phyloP scores from a whole-genome alignment of 2,329 filamentous ascomycete species.

The Fusarium sp. region DNA sequence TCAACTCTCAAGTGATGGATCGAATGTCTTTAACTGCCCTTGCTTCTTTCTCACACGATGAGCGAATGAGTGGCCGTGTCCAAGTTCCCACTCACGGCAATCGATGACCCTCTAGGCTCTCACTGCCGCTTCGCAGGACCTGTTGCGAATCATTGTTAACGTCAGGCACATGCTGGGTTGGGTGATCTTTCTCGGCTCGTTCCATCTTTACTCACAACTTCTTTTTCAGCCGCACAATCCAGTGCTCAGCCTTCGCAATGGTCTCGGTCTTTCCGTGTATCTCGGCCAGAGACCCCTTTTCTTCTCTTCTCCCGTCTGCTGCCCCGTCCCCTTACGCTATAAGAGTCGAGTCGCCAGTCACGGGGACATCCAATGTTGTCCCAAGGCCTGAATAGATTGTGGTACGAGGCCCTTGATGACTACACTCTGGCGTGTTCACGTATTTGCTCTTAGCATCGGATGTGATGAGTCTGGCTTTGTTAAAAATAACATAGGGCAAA shows the following conservation, averaged over 20 bases:
- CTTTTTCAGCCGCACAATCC: constrained; percentile 27
- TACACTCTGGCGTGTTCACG: constrained; percentile 33
- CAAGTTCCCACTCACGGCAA: constrained; percentile 23
- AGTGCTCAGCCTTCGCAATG: constrained; percentile 4
- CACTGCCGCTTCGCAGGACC: constrained; percentile 27
- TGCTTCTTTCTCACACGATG: constrained; percentile 27
- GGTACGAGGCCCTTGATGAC: constrained; percentile 42
- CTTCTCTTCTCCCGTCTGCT: constrained; percentile 18
- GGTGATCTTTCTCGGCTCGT: constrained; percentile 39
- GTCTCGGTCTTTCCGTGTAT: constrained; percentile 17
- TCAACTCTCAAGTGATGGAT: constrained; percentile 44
- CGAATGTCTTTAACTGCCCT: constrained; percentile 40
- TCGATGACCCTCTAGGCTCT: constrained; percentile 3
- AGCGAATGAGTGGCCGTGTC: constrained; percentile 33
- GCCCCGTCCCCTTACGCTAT: constrained; percentile 25
- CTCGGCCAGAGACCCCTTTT: constrained; percentile 30
- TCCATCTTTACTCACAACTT: constrained; percentile 39
- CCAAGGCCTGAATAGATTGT: constrained; percentile 38
- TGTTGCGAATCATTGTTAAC: constrained; percentile 33
- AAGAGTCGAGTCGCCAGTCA: constrained; percentile 43
- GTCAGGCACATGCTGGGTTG: constrained; percentile 42
- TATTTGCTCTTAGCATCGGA: constrained; percentile 27
- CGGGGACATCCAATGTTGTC: constrained; percentile 39
- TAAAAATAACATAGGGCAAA: constrained; percentile 36
- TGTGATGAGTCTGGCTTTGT: constrained; percentile 30